These are phyloP conservation scores for Monoraphidium neglectum DNA, from an alignment of 139 green algal genomes.

Conservation along the genomic window DNA sequence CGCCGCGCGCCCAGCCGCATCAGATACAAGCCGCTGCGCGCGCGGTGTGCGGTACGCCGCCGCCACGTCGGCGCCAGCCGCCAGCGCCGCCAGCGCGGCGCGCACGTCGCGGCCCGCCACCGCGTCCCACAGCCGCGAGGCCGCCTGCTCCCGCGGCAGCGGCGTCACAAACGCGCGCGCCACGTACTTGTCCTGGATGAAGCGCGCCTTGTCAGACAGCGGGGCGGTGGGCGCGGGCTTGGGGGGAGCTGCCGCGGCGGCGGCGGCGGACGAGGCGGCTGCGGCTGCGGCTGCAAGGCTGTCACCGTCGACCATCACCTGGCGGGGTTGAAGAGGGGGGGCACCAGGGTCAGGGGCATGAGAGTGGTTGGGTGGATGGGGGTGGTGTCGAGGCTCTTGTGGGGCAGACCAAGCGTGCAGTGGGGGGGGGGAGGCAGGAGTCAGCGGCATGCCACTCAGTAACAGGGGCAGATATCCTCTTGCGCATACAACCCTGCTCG, in stretches of 20 bases:
- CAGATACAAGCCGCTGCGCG: constrained; percentile 9
- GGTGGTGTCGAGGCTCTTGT: no score
- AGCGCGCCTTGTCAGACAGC: constrained; percentile 39
- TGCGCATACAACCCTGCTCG: no score
- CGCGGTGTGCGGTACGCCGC: constrained; percentile 14
- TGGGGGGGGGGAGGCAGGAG: no score
- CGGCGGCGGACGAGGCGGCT: not conserved
- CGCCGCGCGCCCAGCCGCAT: not conserved
- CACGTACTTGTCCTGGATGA: constrained; percentile 44
- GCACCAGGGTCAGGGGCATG: no score
- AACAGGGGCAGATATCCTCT: no score
- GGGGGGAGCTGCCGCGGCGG: not conserved
- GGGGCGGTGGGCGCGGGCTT: constrained; percentile 31
- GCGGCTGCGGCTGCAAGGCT: not conserved
- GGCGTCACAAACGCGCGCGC: constrained; percentile 25
- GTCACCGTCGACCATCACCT: not conserved
- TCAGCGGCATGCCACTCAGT: no score
- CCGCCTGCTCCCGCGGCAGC: constrained; percentile 8
- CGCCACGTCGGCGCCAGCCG: constrained; percentile 43
- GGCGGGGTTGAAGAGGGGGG: no score
- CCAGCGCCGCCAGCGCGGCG: constrained; percentile 40
- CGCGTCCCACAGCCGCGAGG: constrained; percentile 38
- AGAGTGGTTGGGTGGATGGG: no score
- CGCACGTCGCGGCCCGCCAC: constrained; percentile 23
- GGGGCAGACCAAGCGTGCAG: no score